Conservation (phyloP, 2,329 filamentous ascomycete genomes). For the Raffaelea arxii region DNA sequence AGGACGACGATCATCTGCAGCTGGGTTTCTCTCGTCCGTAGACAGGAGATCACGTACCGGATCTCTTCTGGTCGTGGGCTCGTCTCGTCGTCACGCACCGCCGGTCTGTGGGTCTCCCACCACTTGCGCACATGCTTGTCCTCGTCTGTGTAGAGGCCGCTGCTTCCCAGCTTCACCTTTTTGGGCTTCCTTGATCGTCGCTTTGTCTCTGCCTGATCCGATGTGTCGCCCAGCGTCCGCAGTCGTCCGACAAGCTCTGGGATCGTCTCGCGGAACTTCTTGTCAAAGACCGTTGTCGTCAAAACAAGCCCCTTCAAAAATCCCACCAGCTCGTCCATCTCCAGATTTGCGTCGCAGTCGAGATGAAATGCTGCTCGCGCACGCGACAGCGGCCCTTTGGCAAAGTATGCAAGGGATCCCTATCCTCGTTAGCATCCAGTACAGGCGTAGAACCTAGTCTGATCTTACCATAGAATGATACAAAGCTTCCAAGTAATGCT, state of each 20-base stretch:
- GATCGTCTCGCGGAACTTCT: constrained; percentile 67
- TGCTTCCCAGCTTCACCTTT: constrained; percentile 56
- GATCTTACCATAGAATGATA: constrained; percentile 51
- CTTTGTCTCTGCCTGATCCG: constrained; percentile 28
- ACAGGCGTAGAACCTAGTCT: not conserved
- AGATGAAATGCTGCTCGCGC: constrained; percentile 61
- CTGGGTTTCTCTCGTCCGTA: constrained; percentile 69
- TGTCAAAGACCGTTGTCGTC: constrained; percentile 59
- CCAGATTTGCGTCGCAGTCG: constrained; percentile 48
- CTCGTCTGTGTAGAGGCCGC: constrained; percentile 60
- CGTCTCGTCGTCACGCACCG: constrained; percentile 36
- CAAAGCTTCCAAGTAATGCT: constrained; percentile 48
- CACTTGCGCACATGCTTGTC: constrained; percentile 55
- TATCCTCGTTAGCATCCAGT: constrained; percentile 18
- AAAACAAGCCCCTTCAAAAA: constrained; percentile 64
- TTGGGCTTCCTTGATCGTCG: constrained; percentile 27
- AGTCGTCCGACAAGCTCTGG: constrained; percentile 51
- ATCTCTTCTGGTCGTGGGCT: constrained; percentile 40
- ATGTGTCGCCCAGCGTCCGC: constrained; percentile 45
- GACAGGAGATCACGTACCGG: constrained; percentile 51
- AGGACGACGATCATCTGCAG: constrained; percentile 72
- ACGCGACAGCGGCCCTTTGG: constrained; percentile 69
- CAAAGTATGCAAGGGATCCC: constrained; percentile 74
- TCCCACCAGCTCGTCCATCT: constrained; percentile 53
- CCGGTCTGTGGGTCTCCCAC: constrained; percentile 54